phyloP scores from a whole-genome alignment of 306 rosid species.

The Cicer chorassanicum region DNA sequence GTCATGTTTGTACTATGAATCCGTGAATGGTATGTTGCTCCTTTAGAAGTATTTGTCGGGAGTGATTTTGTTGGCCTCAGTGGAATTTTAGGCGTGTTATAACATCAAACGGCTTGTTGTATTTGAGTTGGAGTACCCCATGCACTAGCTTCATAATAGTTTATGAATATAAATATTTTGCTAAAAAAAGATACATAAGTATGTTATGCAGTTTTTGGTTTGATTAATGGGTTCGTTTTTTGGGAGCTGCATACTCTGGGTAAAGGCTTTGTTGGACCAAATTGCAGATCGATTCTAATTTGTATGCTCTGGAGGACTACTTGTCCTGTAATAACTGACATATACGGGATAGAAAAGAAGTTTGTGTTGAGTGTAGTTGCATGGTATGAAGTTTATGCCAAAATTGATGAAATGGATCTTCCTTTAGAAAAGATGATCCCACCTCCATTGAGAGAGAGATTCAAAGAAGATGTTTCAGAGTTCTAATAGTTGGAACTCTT shows the following conservation, averaged over 20 bases:
- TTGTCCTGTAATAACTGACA: background rate
- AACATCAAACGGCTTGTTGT: too few species aligned
- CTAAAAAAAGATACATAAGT: background rate
- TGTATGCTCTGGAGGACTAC: background rate
- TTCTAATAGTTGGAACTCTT: background rate
- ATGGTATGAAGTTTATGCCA: conserved; percentile 12
- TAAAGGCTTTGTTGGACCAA: conserved; percentile 3
- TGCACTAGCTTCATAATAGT: too few species aligned
- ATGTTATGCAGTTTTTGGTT: background rate
- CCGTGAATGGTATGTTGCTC: too few species aligned
- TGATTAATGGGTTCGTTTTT: background rate
- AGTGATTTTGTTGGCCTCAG: too few species aligned
- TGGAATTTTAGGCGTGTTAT: too few species aligned
- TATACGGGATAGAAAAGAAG: background rate
- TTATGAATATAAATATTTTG: too few species aligned
- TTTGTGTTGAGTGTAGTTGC: conserved; percentile 11
- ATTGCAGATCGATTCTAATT: background rate
- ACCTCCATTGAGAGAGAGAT: conserved; percentile 1
- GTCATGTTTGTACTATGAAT: too few species aligned
- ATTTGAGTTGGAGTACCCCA: too few species aligned
- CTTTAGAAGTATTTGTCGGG: too few species aligned
- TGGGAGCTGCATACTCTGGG: background rate
- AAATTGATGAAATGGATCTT: conserved; percentile 21
- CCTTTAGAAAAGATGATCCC: background rate
- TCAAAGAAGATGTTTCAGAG: conserved; percentile 1